Evolutionary conservation across 1,284 basidiomycete species (phyloP), one percentile per base, ranked within the genome.

Genomic region (Coniophora puteana): DNA sequence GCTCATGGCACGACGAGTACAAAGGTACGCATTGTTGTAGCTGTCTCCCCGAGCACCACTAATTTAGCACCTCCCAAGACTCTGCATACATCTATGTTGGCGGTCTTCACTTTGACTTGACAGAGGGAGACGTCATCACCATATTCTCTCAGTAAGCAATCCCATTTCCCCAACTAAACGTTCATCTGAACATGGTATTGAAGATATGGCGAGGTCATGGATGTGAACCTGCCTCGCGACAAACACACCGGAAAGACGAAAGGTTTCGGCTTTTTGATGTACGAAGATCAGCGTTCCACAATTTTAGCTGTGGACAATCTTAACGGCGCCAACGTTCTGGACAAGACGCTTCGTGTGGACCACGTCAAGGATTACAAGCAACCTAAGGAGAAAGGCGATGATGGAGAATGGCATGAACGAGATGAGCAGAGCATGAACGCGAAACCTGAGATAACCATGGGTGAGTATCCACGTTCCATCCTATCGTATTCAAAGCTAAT

Each of bases 191-290:
- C 26, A 42, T 31, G n/a, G 37, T 31, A 30, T 40, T 27, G 23
- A 50, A 94, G 91, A 64, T 98, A 89, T 65, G 95, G 95, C 18
- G 95, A 99, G 62, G 78, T 98, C 20, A 86, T 93, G 68, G 93
- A 99, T 57, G 74, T 98, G 45, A 93, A 97, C 61, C 74, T 99
- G 59, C 95, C 96, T 16, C 79, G 93, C 35, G 90, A 95, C 66
- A 92, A 93, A 59, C 74, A 85, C 48, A 93, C 93, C 0, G 89
- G 91, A 23, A 93, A 93, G 60, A 73, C 84, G 4, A 81, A 75
- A 53, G 96, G 96, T 0, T 99, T 99, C 59, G 94, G 83, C 3
- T 99, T 98, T 67, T 70, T 99, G 47, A 98, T 99, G 94, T 99
- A 98, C 64, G 91, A 96, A 66, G 93, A 99, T 67, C 96, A 99